Base-by-base conservation (phyloP, 352 stramenopile genomes). In the Phytophthora fragariaefolia region DNA sequence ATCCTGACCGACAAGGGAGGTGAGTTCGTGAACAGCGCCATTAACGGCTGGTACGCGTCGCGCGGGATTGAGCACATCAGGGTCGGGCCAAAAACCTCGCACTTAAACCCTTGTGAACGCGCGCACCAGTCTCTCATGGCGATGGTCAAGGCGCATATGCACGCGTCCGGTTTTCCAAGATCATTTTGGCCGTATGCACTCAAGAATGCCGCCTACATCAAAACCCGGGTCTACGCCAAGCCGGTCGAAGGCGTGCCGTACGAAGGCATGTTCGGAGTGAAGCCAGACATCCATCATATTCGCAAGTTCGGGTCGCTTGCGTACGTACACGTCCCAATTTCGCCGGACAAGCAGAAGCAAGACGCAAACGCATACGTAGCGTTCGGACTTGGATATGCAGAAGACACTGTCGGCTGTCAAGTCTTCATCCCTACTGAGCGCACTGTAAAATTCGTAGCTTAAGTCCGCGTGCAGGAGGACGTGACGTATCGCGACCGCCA, bases 141-240 rank as follows among this genome's bases (percentile, higher is more conserved):
- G 6, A 60, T 60, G 38, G 28, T 32, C 6, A 59, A 49, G 49
- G 22, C 18, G 10, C 38, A 50, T 17, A 66, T 66, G 58, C 40
- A 66, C 1, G 42, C 22, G 30, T 42, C 38, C 12, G 50, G 28
- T 6, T 56, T 66, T 26, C 28, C 48, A 5, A 38, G 49, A 3
- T 50, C 18, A 20, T 59, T 66, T 32, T 66, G 49, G 58, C 43
- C 20, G 20, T 53, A 66, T 45, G 58, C 49, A 22, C 20, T 66
- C 4, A 40, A 40, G 38, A 60, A 60, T 17, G 40, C 32, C 1
- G 57, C 32, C 3, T 64, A 64, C 23, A 43, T 56, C 28, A 59
- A 66, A 9, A 66, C 40, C 22, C 30, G 40, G 13, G 49, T 60
- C 0, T 58, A 58, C 58, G 8, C 24, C 12, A 56, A 50, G 27